Percentiles rank a stretch among this genome's conserved stretches.
Evolutionary conservation across 257 asterid species (phyloP).

Genomic region (Osmanthus fragrans): DNA sequence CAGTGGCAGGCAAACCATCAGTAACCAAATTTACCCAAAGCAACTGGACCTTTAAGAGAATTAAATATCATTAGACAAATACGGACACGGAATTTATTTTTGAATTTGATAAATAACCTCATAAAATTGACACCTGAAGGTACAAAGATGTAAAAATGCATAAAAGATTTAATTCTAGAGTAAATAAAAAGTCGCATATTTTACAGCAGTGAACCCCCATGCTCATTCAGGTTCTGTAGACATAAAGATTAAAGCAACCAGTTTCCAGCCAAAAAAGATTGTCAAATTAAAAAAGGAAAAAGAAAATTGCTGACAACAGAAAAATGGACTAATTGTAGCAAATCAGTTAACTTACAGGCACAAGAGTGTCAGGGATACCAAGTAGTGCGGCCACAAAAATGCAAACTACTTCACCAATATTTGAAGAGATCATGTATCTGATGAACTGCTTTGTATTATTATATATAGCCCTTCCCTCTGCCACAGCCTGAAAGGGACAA

Average conservation of each 20-base stretch:
- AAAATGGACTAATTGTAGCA: constrained; percentile 13
- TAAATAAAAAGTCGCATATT: constrained; percentile 4
- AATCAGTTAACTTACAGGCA: constrained; percentile 71
- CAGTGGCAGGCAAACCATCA: constrained; percentile 99
- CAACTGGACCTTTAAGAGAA: constrained; percentile 80
- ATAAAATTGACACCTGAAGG: constrained; percentile 6
- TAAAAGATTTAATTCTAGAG: not conserved
- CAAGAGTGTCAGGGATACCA: constrained; percentile 98
- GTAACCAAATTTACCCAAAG: constrained; percentile 99
- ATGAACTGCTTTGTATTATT: constrained; percentile 95
- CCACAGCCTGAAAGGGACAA: constrained; percentile 74
- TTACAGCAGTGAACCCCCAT: constrained; percentile 8
- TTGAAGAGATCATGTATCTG: constrained; percentile 97
- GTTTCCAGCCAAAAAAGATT: not conserved
- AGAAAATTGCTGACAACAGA: constrained; percentile 11
- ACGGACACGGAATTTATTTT: constrained; percentile 1
- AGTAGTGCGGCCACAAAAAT: constrained; percentile 97
- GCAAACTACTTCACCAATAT: constrained; percentile 99
- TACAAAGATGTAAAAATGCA: not conserved
- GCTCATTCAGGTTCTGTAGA: constrained; percentile 10
- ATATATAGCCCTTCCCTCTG: constrained; percentile 99
- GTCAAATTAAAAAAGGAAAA: not conserved
- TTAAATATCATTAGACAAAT: constrained; percentile 20
- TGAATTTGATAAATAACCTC: constrained; percentile 11
- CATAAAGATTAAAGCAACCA: constrained; percentile 13